phyloP scores from a whole-genome alignment of 768 basidiomycete genomes.

The Rhizopogon vinicolor region DNA sequence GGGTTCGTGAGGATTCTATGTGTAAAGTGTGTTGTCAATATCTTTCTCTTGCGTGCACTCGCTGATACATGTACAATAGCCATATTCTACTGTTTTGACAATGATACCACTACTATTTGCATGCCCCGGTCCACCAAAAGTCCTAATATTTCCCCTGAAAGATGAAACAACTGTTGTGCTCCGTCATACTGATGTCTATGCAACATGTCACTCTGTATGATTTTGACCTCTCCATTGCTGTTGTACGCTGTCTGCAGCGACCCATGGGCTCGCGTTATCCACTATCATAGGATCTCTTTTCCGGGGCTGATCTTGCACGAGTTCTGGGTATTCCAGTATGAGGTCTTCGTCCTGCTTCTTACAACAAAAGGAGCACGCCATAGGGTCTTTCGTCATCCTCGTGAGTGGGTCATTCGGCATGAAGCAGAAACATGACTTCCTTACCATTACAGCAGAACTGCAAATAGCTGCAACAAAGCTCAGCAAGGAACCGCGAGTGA shows the following conservation, averaged over 20 bases:
- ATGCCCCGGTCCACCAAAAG: not conserved
- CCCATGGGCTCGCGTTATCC: not conserved
- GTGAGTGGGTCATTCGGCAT: not conserved
- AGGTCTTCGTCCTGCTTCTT: conserved; percentile 5
- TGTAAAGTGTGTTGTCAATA: not conserved
- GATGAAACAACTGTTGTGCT: not conserved
- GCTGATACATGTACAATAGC: not conserved
- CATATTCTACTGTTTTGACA: not conserved
- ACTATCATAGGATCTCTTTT: conserved; percentile 8
- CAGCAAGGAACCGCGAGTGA: conserved; percentile 6
- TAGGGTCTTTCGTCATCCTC: conserved; percentile 5
- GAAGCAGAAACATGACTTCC: not conserved
- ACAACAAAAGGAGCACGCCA: conserved; percentile 12
- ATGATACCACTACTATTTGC: not conserved
- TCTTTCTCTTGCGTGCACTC: not conserved
- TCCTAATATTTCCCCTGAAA: not conserved
- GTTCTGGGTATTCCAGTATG: not conserved
- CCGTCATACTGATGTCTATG: not conserved
- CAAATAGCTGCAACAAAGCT: not conserved
- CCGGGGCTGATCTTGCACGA: conserved; percentile 16
- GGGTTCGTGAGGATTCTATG: not conserved
- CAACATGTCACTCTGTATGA: not conserved
- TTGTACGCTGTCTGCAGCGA: not conserved
- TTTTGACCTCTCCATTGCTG: not conserved
- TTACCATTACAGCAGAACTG: not conserved